Evolutionary conservation across 2,329 filamentous ascomycete genomes (phyloP).

Genomic region (Cordyceps pruinosa): DNA sequence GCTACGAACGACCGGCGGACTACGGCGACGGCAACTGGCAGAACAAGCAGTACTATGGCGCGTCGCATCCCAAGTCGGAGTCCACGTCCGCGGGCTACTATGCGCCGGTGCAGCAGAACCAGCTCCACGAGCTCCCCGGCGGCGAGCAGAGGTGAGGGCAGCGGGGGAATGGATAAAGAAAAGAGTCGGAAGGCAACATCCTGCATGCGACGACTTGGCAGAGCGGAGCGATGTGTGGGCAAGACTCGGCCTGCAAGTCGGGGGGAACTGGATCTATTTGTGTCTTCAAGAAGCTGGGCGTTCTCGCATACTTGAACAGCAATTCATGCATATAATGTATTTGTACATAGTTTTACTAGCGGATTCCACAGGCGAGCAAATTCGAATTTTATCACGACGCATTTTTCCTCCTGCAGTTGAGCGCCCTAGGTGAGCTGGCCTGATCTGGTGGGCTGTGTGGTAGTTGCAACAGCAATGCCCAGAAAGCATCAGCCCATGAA

Average conservation of each 20-base stretch:
- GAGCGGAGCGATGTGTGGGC: background rate
- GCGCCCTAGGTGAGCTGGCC: background rate
- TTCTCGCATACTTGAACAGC: background rate
- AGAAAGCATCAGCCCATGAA: background rate
- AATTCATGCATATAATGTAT: conserved; percentile 2
- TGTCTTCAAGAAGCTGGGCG: background rate
- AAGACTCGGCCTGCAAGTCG: background rate
- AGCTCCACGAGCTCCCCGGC: conserved; percentile 5
- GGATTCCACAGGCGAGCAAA: background rate
- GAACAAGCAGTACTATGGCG: conserved; percentile 8
- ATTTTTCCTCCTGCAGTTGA: background rate
- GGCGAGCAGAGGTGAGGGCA: background rate
- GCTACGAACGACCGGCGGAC: conserved; percentile 3
- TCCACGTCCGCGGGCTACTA: conserved; percentile 4
- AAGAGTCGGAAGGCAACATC: background rate
- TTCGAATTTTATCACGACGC: background rate
- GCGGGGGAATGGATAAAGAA: background rate
- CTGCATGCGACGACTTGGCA: background rate
- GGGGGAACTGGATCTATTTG: background rate
- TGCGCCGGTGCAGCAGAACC: conserved; percentile 7
- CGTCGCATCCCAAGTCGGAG: conserved; percentile 2
- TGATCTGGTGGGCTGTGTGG: background rate
- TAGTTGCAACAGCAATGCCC: background rate
- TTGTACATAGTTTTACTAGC: conserved; percentile 2
- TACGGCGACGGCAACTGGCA: background rate